Evolutionary conservation across 495 filamentous ascomycete genomes (phyloP).

Genomic region (Talaromyces ruber): DNA sequence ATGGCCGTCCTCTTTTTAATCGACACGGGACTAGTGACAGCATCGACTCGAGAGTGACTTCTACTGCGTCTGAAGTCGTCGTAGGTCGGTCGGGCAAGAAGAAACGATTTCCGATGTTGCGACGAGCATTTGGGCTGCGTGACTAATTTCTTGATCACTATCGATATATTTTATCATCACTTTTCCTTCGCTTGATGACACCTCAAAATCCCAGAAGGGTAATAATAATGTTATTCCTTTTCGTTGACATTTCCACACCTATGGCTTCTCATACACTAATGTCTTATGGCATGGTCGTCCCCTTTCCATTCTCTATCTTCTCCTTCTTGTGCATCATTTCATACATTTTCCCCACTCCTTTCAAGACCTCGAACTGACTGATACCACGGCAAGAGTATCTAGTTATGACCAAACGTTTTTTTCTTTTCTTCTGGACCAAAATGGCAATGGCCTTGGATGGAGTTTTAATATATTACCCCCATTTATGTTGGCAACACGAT

Average conservation of each 20-base stretch:
- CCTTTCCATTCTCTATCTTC: not conserved
- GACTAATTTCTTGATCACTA: constrained; percentile 14
- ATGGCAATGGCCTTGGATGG: not conserved
- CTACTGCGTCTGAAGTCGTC: constrained; percentile 23
- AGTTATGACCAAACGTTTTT: not conserved
- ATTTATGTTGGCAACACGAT: not conserved
- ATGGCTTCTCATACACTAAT: not conserved
- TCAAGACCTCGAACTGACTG: not conserved
- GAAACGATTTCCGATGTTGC: constrained; percentile 40
- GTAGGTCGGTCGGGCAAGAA: constrained; percentile 35
- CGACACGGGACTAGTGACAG: constrained; percentile 8
- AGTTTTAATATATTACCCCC: not conserved
- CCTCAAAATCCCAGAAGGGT: not conserved
- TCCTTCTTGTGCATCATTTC: constrained; percentile 1
- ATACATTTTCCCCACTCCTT: not conserved
- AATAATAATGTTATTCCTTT: not conserved
- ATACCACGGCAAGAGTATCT: not conserved
- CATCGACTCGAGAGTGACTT: constrained; percentile 4
- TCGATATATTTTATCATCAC: not conserved
- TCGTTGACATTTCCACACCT: not conserved
- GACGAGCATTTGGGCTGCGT: constrained; percentile 39
- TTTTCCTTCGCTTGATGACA: not conserved
- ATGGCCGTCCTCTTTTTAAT: constrained; percentile 4
- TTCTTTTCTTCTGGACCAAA: not conserved
- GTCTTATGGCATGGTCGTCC: not conserved